These are phyloP conservation scores for Spathaspora arborariae DNA, from an alignment of 805 yeast species.

Conservation along the genomic window DNA sequence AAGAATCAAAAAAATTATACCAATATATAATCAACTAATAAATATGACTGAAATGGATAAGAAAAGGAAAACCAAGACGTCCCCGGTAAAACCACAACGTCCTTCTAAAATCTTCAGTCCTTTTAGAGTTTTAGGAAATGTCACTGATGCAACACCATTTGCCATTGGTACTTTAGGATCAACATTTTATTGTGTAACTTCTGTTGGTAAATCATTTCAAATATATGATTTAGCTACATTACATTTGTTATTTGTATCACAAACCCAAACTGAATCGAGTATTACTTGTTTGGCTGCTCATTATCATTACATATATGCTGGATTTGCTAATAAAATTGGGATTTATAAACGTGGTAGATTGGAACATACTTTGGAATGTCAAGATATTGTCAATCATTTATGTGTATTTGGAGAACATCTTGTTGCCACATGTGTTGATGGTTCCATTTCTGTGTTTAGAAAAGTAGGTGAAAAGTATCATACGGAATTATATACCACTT, in stretches of 20 bases:
- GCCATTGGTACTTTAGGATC: conserved; percentile 86
- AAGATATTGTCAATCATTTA: conserved; percentile 42
- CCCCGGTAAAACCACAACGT: conserved; percentile 5
- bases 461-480: conserved; percentile 45
- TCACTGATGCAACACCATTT: conserved; percentile 82
- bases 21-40: neutral
- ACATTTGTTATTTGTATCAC: conserved; percentile 82
- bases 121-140: conserved; percentile 81
- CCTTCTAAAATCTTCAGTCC: conserved; percentile 67
- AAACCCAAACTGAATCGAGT: conserved; percentile 63
- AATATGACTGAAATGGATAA: conserved; percentile 21
- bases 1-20: neutral
- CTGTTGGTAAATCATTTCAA: conserved; percentile 87
- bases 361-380: conserved; percentile 37
- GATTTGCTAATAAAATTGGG: conserved; percentile 68
- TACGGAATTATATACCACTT: conserved; percentile 64
- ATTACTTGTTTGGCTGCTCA: conserved; percentile 76
- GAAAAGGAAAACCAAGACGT: conserved; percentile 24
- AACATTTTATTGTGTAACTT: conserved; percentile 81
- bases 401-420: conserved; percentile 76
- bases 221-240: conserved; percentile 88
- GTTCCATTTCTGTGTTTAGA: conserved; percentile 52
- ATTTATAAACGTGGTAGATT: conserved; percentile 79
- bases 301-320: conserved; percentile 79
- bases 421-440: conserved; percentile 45